Percentiles rank a stretch among this genome's conserved stretches.
These are phyloP conservation scores for Zopfia rhizophila DNA, from an alignment of 2,329 filamentous ascomycete genomes.

Conservation along the genomic window DNA sequence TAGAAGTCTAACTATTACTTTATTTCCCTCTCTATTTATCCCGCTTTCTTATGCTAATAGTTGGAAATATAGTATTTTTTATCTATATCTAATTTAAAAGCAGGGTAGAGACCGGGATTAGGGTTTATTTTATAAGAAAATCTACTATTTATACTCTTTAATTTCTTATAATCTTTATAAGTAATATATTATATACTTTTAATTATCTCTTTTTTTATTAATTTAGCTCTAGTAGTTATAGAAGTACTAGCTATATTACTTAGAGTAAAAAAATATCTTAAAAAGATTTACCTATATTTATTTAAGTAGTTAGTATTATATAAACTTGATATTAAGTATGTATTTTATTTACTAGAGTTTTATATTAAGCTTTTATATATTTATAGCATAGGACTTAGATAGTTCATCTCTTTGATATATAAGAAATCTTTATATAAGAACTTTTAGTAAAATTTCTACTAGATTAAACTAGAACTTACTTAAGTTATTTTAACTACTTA, in stretches of 20 bases:
- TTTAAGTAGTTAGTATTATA: conserved; percentile 4
- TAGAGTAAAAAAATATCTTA: conserved; percentile 3
- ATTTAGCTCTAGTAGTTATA: conserved; percentile 5
- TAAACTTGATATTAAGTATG: conserved; percentile 5
- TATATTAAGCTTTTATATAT: conserved; percentile 2
- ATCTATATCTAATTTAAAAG: conserved; percentile 7
- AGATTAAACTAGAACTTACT: conserved; percentile 6
- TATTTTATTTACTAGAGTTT: conserved; percentile 4
- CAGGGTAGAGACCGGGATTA: conserved; percentile 6
- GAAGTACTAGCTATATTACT: conserved; percentile 5
- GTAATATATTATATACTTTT: not conserved
- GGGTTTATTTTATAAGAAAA: conserved; percentile 7
- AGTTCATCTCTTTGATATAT: conserved; percentile 3
- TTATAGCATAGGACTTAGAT: conserved; percentile 3
- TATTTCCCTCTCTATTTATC: not conserved
- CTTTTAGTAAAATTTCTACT: not conserved
- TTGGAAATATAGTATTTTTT: conserved; percentile 8
- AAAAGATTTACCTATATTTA: conserved; percentile 5
- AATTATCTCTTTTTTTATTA: conserved; percentile 3
- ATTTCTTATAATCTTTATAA: conserved; percentile 1
- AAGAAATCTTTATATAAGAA: conserved; percentile 4
- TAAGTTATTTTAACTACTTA: conserved; percentile 2
- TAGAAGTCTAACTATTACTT: conserved; percentile 4
- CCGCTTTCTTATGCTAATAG: conserved; percentile 2
- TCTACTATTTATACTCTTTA: conserved; percentile 1